These are phyloP conservation scores for Cystobasidium onofrii DNA, from an alignment of 768 basidiomycete species.

Conservation along the genomic window DNA sequence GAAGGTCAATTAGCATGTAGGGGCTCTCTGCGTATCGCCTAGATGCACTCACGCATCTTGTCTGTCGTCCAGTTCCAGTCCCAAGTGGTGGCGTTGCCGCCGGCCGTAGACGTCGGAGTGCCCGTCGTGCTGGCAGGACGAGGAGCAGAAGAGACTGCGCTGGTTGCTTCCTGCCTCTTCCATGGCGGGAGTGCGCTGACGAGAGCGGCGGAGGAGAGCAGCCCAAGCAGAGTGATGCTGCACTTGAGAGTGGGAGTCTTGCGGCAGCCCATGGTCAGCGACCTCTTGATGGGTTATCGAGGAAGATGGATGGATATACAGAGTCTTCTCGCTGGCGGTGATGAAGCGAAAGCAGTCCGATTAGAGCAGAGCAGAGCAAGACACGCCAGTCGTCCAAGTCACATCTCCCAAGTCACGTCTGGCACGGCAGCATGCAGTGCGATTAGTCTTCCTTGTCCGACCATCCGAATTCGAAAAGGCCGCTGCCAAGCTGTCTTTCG, in stretches of 20 bases:
- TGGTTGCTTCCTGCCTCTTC: not conserved
- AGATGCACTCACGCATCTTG: constrained; percentile 12
- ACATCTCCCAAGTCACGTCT: no score
- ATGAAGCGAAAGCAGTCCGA: no score
- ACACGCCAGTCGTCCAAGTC: no score
- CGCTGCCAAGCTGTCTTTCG: no score
- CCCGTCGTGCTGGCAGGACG: not conserved
- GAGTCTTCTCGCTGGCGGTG: no score
- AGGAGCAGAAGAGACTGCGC: not conserved
- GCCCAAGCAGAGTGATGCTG: not conserved
- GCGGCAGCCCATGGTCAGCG: no score
- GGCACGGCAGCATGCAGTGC: no score
- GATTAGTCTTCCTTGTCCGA: no score
- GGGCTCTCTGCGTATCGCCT: no score
- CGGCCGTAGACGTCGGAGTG: not conserved
- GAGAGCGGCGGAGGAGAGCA: not conserved
- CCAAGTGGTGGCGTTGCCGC: not conserved
- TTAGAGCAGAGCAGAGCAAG: no score
- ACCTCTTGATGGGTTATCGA: not conserved
- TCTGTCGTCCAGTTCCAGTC: constrained; percentile 20
- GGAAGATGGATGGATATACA: not conserved
- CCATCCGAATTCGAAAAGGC: no score
- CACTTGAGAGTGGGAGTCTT: not conserved
- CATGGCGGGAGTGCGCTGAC: not conserved
- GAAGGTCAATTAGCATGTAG: not conserved